A percentile compares a stretch with the other conserved stretches of the same genome.
These are phyloP conservation scores for Gorgonomyces haynaldii DNA, from an alignment of 192 early-diverging fungal species.

Conservation along the genomic window DNA sequence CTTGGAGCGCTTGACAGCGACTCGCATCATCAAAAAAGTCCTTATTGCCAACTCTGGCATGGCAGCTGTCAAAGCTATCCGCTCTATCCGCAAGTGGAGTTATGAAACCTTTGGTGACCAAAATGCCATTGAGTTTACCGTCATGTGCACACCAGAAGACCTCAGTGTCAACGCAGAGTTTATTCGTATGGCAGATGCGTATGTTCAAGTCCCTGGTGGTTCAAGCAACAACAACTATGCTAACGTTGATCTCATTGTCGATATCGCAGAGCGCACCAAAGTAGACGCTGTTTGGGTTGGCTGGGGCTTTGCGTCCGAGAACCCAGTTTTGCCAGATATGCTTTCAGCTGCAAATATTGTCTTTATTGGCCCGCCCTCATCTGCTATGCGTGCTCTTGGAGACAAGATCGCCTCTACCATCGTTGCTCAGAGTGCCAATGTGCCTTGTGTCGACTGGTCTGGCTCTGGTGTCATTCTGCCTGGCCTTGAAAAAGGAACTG, in stretches of 20 bases:
- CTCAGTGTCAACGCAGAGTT: constrained; percentile 96
- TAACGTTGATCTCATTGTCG: constrained; percentile 96
- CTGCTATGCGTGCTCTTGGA: constrained; percentile 95
- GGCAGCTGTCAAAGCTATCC: constrained; percentile 97
- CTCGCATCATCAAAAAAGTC: constrained; percentile 88
- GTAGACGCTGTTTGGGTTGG: constrained; percentile 94
- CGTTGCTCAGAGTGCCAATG: constrained; percentile 92
- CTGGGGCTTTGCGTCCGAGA: constrained; percentile 99
- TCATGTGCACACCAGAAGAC: constrained; percentile 98
- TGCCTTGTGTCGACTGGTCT: constrained; percentile 94
- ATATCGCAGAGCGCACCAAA: constrained; percentile 89
- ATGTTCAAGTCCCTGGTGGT: constrained; percentile 95
- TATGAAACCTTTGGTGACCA: constrained; percentile 98
- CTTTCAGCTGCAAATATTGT: constrained; percentile 69
- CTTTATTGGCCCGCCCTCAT: constrained; percentile 94
- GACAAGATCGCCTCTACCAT: constrained; percentile 99
- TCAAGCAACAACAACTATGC: constrained; percentile 98
- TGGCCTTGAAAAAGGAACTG: constrained; percentile 43
- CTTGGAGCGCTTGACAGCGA: too few relatives aligned
- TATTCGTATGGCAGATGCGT: constrained; percentile 98
- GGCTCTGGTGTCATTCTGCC: constrained; percentile 63
- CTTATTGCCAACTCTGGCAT: constrained; percentile 99
- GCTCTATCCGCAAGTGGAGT: constrained; percentile 94
- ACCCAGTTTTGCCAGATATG: constrained; percentile 88
- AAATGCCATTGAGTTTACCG: constrained; percentile 88